Evolutionary conservation across 805 yeast genomes (phyloP).

Genomic region (Candida awuae): DNA sequence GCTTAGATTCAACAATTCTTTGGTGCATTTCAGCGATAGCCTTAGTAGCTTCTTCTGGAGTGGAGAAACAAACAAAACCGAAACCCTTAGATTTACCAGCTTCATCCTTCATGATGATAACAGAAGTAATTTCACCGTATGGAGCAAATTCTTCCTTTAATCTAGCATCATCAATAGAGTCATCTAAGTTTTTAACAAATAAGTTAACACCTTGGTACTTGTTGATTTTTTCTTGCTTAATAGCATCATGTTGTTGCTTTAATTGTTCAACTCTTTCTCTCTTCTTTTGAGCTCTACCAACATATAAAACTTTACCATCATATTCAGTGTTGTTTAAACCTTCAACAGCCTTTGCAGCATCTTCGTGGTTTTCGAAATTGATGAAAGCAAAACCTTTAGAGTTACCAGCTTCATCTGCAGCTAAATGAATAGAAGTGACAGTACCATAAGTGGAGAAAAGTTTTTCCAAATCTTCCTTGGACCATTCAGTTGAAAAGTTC

Average conservation of each 20-base stretch:
- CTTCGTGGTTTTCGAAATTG: constrained; percentile 80
- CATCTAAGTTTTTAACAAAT: constrained; percentile 95
- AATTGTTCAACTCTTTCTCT: constrained; percentile 94
- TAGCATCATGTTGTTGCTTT: constrained; percentile 87
- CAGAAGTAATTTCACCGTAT: constrained; percentile 91
- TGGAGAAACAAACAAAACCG: constrained; percentile 95
- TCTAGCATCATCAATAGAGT: constrained; percentile 82
- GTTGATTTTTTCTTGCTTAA: constrained; percentile 81
- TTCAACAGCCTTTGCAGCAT: constrained; percentile 87
- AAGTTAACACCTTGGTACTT: constrained; percentile 97
- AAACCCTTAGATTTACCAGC: constrained; percentile 94
- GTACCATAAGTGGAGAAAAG: constrained; percentile 68
- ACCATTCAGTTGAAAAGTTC: constrained; percentile 68
- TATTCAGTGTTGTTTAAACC: constrained; percentile 81
- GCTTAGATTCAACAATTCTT: constrained; percentile 90
- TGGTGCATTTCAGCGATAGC: constrained; percentile 98
- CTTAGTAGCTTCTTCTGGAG: constrained; percentile 98
- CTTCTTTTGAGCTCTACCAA: constrained; percentile 99
- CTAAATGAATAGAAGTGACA: constrained; percentile 75
- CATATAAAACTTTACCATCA: constrained; percentile 80
- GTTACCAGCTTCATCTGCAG: constrained; percentile 78
- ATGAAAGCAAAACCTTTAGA: constrained; percentile 95
- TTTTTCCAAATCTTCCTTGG: constrained; percentile 62
- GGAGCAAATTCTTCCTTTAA: constrained; percentile 88
- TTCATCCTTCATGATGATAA: constrained; percentile 93